Conservation (phyloP, 345 rosid species). For the Salix purpurea region DNA sequence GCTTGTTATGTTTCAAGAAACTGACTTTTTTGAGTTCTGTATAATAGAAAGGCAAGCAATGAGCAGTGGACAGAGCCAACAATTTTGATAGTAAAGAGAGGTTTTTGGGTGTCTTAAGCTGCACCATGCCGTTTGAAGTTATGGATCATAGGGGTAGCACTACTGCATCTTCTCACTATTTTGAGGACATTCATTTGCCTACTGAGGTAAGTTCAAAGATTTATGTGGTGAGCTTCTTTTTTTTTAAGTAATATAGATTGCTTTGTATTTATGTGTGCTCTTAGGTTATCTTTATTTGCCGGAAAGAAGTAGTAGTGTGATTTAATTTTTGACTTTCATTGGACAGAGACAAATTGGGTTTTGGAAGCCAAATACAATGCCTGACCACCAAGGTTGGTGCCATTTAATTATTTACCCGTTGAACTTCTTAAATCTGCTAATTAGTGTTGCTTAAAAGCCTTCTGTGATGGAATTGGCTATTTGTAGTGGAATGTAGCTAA, state of each 20-base stretch:
- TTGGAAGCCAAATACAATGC: conserved; percentile 45
- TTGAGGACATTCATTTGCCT: conserved; percentile 38
- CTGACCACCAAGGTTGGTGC: conserved; percentile 56
- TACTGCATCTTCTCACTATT: conserved; percentile 39
- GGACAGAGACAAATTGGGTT: conserved; percentile 70
- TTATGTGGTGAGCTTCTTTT: neutral
- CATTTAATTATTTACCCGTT: conserved; percentile 10
- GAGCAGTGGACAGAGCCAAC: conserved; percentile 16
- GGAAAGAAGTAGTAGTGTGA: neutral
- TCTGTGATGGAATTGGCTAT: neutral
- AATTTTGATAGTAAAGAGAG: neutral
- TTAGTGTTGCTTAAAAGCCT: neutral
- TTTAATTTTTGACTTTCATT: conserved; percentile 20
- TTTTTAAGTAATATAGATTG: neutral
- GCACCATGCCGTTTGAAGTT: conserved; percentile 56
- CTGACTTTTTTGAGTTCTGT: conserved; percentile 15
- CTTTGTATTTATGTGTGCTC: neutral
- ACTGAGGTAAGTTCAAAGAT: conserved; percentile 43
- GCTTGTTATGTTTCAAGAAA: conserved; percentile 11
- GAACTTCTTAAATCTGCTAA: conserved; percentile 10
- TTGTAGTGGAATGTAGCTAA: conserved; percentile 6
- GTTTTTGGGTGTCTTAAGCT: conserved; percentile 20
- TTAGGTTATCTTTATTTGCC: neutral
- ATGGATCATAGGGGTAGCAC: conserved; percentile 55
- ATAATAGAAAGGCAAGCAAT: conserved; percentile 26